Evolutionary conservation across 768 basidiomycete genomes (phyloP).

Genomic region (Lentinus brumalis): DNA sequence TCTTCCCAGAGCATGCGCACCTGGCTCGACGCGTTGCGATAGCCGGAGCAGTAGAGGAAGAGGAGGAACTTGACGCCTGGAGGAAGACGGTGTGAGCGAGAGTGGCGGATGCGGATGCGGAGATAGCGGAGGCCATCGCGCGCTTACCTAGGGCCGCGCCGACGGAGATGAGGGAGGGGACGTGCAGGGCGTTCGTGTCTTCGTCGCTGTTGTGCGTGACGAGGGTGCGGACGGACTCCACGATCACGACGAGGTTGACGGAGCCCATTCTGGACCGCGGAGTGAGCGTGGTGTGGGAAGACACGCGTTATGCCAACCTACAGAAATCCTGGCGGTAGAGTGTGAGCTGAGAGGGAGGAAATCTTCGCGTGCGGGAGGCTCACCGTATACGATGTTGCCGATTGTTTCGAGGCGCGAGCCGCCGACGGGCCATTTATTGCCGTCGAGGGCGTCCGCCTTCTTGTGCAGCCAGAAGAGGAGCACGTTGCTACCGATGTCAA

Average conservation of each 20-base stretch:
- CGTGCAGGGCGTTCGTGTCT: slow-evolving; percentile 65
- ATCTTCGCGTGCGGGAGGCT: slow-evolving; percentile 1
- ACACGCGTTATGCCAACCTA: slow-evolving; percentile 25
- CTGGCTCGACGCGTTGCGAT: slow-evolving; percentile 84
- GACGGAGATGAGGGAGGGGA: slow-evolving; percentile 84
- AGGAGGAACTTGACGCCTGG: slow-evolving; percentile 81
- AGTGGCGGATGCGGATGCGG: background rate
- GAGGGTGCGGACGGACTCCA: slow-evolving; percentile 80
- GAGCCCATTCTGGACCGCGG: slow-evolving; percentile 70
- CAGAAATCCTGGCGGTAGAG: slow-evolving; percentile 48
- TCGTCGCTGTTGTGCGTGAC: slow-evolving; percentile 54
- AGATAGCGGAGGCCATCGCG: background rate
- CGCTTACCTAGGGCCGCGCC: slow-evolving; percentile 73
- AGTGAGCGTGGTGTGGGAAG: background rate
- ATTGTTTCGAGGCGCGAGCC: slow-evolving; percentile 90
- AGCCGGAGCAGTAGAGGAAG: slow-evolving; percentile 83
- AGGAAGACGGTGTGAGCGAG: slow-evolving; percentile 1
- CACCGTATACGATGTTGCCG: slow-evolving; percentile 86
- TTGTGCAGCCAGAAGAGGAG: slow-evolving; percentile 80
- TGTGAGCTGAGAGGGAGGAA: background rate
- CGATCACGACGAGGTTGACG: slow-evolving; percentile 89
- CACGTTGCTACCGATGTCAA: slow-evolving; percentile 82
- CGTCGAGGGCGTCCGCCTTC: slow-evolving; percentile 70
- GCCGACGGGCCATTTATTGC: slow-evolving; percentile 90
- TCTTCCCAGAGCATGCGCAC: slow-evolving; percentile 97